phyloP scores from a whole-genome alignment of 1,284 basidiomycete species.

The Melampsora americana region DNA sequence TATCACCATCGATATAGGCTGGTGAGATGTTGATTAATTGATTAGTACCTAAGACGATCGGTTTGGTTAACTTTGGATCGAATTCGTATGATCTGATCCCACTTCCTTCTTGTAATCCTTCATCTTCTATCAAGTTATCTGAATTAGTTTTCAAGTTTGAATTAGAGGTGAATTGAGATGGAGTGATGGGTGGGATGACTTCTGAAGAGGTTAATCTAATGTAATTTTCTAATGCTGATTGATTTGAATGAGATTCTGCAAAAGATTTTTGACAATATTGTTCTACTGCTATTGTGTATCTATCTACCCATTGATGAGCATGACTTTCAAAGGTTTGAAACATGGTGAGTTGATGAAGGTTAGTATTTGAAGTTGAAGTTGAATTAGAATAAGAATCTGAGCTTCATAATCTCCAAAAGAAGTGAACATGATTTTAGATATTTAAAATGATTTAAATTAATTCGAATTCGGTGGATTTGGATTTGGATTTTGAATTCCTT shows the following conservation, averaged over 20 bases:
- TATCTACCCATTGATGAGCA: conserved; percentile 33
- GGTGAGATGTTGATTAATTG: conserved; percentile 20
- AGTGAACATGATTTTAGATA: too few relatives aligned
- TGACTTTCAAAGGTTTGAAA: conserved; percentile 39
- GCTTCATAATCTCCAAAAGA: too few relatives aligned
- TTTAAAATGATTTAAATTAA: too few relatives aligned
- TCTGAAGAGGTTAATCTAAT: conserved; percentile 5
- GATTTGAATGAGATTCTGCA: conserved; percentile 17
- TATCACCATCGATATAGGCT: conserved; percentile 8
- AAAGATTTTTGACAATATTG: conserved; percentile 14
- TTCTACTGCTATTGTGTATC: neutral
- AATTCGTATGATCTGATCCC: conserved; percentile 16
- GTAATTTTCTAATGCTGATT: conserved; percentile 25
- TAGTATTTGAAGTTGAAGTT: too few relatives aligned
- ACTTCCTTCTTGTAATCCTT: neutral
- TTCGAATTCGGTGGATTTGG: too few relatives aligned
- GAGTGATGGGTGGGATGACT: conserved; percentile 28
- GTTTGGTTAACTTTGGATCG: conserved; percentile 27
- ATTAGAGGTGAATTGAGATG: conserved; percentile 23
- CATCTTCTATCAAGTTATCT: conserved; percentile 23
- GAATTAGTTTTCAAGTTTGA: conserved; percentile 16
- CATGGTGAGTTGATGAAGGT: too few relatives aligned
- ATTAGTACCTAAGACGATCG: conserved; percentile 2
- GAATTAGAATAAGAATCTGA: too few relatives aligned
- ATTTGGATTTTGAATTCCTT: too few relatives aligned